A percentile compares a stretch with the other conserved stretches of the same genome.
These are phyloP conservation scores for Mycena rebaudengoi DNA, from an alignment of 768 basidiomycete genomes.

Conservation along the genomic window DNA sequence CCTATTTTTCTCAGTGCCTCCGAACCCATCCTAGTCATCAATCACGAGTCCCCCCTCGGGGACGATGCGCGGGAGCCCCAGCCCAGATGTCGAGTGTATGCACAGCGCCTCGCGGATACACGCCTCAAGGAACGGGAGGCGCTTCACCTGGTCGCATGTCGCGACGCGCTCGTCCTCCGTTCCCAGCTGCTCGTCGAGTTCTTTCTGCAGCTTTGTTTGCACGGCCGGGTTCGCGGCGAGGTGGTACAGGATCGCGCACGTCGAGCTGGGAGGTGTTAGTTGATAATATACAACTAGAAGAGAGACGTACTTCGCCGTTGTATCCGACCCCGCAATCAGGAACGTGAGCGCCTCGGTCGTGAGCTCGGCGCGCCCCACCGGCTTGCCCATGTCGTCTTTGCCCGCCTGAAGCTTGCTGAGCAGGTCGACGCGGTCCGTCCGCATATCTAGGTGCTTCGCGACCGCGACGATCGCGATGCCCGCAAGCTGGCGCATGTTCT, in stretches of 20 bases:
- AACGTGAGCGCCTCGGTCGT: conserved; percentile 89
- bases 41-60: conserved; percentile 53
- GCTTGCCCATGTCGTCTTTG: conserved; percentile 78
- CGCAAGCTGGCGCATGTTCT: conserved; percentile 76
- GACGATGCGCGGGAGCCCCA: conserved; percentile 85
- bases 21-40: conserved; percentile 68
- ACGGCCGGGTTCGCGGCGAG: conserved; percentile 60
- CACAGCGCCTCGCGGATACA: conserved; percentile 88
- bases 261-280: conserved; percentile 60
- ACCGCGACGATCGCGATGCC: conserved; percentile 84
- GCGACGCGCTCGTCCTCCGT: conserved; percentile 66
- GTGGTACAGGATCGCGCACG: conserved; percentile 84
- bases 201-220: conserved; percentile 64
- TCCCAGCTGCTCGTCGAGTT: conserved; percentile 51
- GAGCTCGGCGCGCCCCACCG: conserved; percentile 81
- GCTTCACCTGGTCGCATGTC: conserved; percentile 73
- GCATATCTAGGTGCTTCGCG: conserved; percentile 70
- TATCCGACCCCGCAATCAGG: conserved; percentile 89
- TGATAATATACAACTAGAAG: not conserved
- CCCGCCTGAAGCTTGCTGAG: conserved; percentile 81
- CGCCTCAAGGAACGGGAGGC: conserved; percentile 81
- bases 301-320: conserved; percentile 84
- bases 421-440: conserved; percentile 79
- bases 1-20: conserved; percentile 64
- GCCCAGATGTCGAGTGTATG: conserved; percentile 81